These are phyloP conservation scores for Puccinellia tenuiflora DNA, from an alignment of 176 grass and related monocot genomes.

Conservation along the genomic window DNA sequence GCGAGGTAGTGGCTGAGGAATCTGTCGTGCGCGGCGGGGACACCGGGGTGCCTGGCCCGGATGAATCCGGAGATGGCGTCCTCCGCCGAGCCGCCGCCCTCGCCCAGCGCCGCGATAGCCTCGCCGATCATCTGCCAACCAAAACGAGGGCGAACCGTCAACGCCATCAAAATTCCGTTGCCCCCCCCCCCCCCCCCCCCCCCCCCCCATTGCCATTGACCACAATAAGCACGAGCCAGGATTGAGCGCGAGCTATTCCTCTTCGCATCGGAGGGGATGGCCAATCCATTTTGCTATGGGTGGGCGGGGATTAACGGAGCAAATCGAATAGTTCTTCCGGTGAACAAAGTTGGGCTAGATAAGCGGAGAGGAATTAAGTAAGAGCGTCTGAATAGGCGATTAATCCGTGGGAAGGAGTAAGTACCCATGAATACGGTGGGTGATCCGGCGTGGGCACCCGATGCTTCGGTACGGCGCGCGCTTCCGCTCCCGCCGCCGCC, in stretches of 20 bases:
- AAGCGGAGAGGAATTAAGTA: not conserved
- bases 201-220: not conserved
- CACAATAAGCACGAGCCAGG: not conserved
- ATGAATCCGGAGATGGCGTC: slow-evolving; percentile 38
- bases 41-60: slow-evolving; percentile 11
- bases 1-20: slow-evolving; percentile 42
- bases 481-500: no score
- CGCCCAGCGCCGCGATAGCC: slow-evolving; percentile 30
- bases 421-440: slow-evolving; percentile 53
- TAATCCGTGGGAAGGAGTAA: not conserved
- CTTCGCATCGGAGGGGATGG: not conserved
- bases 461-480: not conserved
- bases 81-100: slow-evolving; percentile 33
- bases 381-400: not conserved
- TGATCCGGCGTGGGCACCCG: slow-evolving; percentile 34
- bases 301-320: not conserved
- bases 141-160: not conserved
- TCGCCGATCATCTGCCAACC: slow-evolving; percentile 47
- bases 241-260: not conserved
- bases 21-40: slow-evolving; percentile 37
- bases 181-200: not conserved
- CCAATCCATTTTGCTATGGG: not conserved
- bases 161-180: not conserved
- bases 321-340: not conserved
- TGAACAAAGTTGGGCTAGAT: not conserved